Base-by-base conservation (phyloP, 768 basidiomycete species). In the Suillus clintonianus region DNA sequence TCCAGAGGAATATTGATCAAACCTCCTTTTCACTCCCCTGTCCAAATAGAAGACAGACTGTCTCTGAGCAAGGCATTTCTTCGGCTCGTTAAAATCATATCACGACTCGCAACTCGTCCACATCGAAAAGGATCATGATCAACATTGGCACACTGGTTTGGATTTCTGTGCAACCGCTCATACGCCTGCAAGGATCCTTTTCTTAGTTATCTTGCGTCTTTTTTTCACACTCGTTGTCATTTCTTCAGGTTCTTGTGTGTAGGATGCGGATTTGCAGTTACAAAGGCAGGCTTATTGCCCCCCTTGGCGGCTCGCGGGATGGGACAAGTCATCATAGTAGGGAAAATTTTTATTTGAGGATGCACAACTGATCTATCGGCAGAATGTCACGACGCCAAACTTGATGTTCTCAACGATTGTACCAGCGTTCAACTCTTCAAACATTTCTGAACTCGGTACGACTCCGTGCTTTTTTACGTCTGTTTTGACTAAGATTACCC, bases 371-470 rank as follows among this genome's bases (percentile, higher is more conserved):
- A 60, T 22, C 32, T 24, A 39, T 27, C 42, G 7, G 30, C 53
- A 47, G 43, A 30, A 39, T 30, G 10, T 55, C 27, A 45, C 45
- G 30, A 51, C 53, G 7, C 90, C 90, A 11, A 83, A 82, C 67
- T 80, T 91, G 15, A 74, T 91, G 79, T 90, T 92, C 73, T 89
- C 88, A 8, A 89, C 85, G 65, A 89, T 92, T 56, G 81, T 92
- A 0, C 87, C 89, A 0, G 83, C 88, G 2, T 89, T 91, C 65
- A 82, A 79, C 10, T 67, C 83, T 1, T 80, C 86, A 41, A 90
- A 89, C 68, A 75, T 89, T 17, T 60, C 73, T 36, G 81, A 82
- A 5, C 70, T 90, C 36, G 87, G 88, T 86, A 66, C 63, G 77
- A 61, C n/a, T 61, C 19, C 41, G 17, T 41, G 17, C 24, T 7